Evolutionary conservation across 1,139 yeast genomes (phyloP), one percentile per base, ranked within the genome.

Genomic region (Suhomyces yuchorum): DNA sequence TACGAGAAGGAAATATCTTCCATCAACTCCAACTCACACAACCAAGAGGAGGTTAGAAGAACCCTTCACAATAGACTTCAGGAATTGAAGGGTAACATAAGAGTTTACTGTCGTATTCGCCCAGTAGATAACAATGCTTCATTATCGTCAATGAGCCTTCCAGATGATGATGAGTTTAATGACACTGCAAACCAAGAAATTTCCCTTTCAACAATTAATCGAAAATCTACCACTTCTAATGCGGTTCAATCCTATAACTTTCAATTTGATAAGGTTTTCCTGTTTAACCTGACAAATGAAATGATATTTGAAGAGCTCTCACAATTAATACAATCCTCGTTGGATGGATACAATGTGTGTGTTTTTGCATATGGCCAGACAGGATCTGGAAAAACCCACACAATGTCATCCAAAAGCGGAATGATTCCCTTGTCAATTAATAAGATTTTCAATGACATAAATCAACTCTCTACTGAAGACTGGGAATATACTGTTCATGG

Each of bases 281-380:
- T 74, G 38, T 79, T 81, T 37, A 53, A 58, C 1, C 67, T 78
- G 14, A 60, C 77, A 1, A 93, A 93, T 62, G 59, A 60, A 2
- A 84, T 80, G 24, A 80, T 95, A 0, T 93, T 91, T 66, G 86
- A 82, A 37, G 99, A 93, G 59, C 80, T 92, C 1, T 85, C 96
- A 0, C 96, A 92, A 63, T 68, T 92, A 26, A 85, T 93, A 1
- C 97, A 91, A 64, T 87, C 96, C 47, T 88, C 96, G 0, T 66
- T 93, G 26, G 97, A 93, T 68, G 99, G 99, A 0, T 85, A 76
- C 61, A 91, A 91, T 59, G 96, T 90, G 3, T 91, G 97, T 64
- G 91, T 93, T 1, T 91, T 93, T 71, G 97, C 99, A 0, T 93
- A 93, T 66, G 99, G 99, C 0, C 99, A 93, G 67, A 93, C 99